Evolutionary conservation across 2,329 filamentous ascomycete species (phyloP), one percentile per base, ranked within the genome.

Genomic region (Plenodomus biglobosus): DNA sequence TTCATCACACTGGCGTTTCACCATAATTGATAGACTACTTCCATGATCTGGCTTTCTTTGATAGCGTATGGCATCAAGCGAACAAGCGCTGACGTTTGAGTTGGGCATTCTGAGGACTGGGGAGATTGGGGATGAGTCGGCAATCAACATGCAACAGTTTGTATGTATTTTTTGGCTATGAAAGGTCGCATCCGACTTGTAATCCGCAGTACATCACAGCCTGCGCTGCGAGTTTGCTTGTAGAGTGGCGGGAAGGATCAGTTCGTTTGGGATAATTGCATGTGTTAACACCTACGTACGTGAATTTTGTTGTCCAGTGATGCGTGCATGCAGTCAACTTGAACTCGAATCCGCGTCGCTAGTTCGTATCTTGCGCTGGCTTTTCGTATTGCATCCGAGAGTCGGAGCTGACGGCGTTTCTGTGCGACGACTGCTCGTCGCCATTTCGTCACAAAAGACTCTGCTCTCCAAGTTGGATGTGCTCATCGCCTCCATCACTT

Each of bases 21-120:
- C 52, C 50, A 56, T 61, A 62, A 60, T 68, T 70, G 67, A 67
- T 71, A 71, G 68, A 75, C 68, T 68, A 68, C 67, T 61, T 56
- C 56, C 53, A 60, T 49, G 48, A 67, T 63, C 51, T 64, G 56
- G 52, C 57, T 68, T 66, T 59, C 57, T 58, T 65, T 66, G 57
- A 61, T 62, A 64, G 58, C 65, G 63, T 63, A 61, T 56, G 55
- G 56, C 59, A 64, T 66, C 55, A 56, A 55, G 53, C 47, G 46
- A 56, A 52, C 48, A 55, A 59, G 56, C 51, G 55, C 56, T 58
- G 55, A 58, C 39, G 48, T 54, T 56, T 50, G 59, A 51, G 48
- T 50, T 52, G 50, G 52, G 53, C 53, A 48, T 58, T 50, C 42
- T 56, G 57, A 55, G 58, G 55, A 61, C 54, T 61, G 62, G 50